These are phyloP conservation scores for Pyropia yezoensis DNA, from an alignment of 23 red algal genomes.

Conservation along the genomic window DNA sequence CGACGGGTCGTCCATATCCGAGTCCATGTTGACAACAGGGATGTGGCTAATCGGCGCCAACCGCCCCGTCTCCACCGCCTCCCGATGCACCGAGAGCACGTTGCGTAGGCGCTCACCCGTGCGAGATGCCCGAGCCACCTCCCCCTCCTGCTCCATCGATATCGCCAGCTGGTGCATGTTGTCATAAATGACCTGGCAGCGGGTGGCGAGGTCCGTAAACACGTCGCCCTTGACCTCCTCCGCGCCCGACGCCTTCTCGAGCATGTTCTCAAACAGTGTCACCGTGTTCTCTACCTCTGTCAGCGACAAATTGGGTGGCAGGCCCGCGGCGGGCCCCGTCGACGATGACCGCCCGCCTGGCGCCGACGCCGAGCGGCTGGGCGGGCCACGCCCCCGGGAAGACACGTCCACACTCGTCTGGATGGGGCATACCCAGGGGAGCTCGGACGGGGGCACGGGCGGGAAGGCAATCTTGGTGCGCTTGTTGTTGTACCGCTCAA, in stretches of 20 bases:
- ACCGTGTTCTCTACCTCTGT: slow-evolving; percentile 65
- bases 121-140: slow-evolving; percentile 32
- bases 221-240: slow-evolving; percentile 46
- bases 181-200: slow-evolving; percentile 33
- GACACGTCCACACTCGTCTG: background rate
- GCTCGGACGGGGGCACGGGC: slow-evolving; percentile 19
- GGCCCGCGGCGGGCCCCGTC: background rate
- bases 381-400: background rate
- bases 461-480: slow-evolving; percentile 36
- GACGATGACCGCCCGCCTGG: background rate
- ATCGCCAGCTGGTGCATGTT: slow-evolving; percentile 25
- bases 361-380: background rate
- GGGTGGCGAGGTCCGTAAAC: slow-evolving; percentile 34
- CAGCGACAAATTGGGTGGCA: slow-evolving; percentile 9
- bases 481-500: slow-evolving; percentile 75
- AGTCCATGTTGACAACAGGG: slow-evolving; percentile 22
- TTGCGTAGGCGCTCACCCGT: slow-evolving; percentile 40
- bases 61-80: slow-evolving; percentile 10
- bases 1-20: slow-evolving; percentile 36
- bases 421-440: slow-evolving; percentile 62
- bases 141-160: slow-evolving; percentile 58
- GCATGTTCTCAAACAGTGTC: slow-evolving; percentile 47
- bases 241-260: slow-evolving; percentile 27
- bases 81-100: slow-evolving; percentile 11
- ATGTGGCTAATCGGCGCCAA: slow-evolving; percentile 12